Evolutionary conservation across 2,329 filamentous ascomycete species (phyloP).

Genomic region (Beauveria australis): DNA sequence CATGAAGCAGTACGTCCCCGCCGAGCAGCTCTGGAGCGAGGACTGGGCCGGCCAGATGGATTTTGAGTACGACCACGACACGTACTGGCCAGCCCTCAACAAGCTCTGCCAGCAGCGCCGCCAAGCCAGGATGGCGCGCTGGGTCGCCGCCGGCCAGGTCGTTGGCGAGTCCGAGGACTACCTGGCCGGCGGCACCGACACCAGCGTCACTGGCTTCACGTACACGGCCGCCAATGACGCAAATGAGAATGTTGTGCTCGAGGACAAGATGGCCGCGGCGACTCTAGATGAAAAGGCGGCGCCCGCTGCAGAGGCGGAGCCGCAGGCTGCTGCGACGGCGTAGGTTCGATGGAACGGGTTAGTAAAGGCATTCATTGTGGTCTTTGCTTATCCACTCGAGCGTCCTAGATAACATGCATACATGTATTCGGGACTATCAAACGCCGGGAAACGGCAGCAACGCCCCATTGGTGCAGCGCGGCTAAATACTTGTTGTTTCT

Average conservation of each 20-base stretch:
- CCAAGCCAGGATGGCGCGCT: slow-evolving; percentile 56
- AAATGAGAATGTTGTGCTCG: not conserved
- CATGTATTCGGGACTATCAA: no score
- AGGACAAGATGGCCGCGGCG: slow-evolving; percentile 10
- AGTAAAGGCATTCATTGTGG: not conserved
- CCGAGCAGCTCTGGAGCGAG: slow-evolving; percentile 72
- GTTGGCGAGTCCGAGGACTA: slow-evolving; percentile 85
- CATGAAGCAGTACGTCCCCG: slow-evolving; percentile 71
- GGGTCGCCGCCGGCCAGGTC: slow-evolving; percentile 70
- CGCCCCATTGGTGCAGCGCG: no score
- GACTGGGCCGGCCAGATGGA: slow-evolving; percentile 68
- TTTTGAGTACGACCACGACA: slow-evolving; percentile 82
- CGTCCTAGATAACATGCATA: no score
- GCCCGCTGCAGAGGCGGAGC: slow-evolving; percentile 20
- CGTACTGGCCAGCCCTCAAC: slow-evolving; percentile 83
- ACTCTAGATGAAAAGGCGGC: slow-evolving; percentile 5
- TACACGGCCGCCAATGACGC: slow-evolving; percentile 13
- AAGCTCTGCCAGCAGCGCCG: slow-evolving; percentile 60
- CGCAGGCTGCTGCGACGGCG: slow-evolving; percentile 15
- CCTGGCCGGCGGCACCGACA: slow-evolving; percentile 54
- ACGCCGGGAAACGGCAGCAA: no score
- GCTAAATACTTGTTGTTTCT: no score
- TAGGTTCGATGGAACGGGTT: not conserved
- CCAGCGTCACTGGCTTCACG: slow-evolving; percentile 26
- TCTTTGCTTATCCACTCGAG: not conserved